A percentile compares a stretch with the other conserved stretches of the same genome.
Evolutionary conservation across 148 eudicot species (phyloP).

Genomic region (Rhododendron ferrugineum): DNA sequence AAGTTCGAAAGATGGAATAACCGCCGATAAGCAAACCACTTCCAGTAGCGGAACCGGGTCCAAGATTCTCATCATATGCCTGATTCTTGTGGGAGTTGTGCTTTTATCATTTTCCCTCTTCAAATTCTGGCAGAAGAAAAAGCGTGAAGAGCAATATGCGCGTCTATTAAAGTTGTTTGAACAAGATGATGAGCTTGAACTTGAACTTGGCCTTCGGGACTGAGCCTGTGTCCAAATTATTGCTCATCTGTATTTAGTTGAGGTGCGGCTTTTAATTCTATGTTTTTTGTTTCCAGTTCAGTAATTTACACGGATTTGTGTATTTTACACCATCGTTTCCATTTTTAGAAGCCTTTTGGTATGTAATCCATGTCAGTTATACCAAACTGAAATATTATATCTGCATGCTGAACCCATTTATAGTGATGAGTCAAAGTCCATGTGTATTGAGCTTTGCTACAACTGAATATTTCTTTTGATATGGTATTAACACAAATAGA

Average conservation of each 20-base stretch:
- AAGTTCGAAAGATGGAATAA: conserved; percentile 31
- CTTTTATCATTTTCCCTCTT: conserved; percentile 55
- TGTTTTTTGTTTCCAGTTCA: background rate
- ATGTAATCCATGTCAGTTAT: background rate
- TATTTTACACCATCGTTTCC: background rate
- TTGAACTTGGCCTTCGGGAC: conserved; percentile 88
- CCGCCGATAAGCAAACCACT: conserved; percentile 15
- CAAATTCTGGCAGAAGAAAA: conserved; percentile 85
- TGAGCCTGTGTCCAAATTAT: conserved; percentile 26
- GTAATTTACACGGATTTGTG: background rate
- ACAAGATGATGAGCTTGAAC: conserved; percentile 90
- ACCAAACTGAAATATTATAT: background rate
- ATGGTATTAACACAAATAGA: background rate
- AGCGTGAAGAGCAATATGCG: conserved; percentile 85
- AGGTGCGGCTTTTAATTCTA: conserved; percentile 21
- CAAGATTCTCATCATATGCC: conserved; percentile 41
- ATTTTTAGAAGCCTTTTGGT: background rate
- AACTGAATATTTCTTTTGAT: background rate
- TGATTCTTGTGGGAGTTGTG: conserved; percentile 41
- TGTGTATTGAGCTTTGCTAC: background rate
- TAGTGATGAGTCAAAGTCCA: background rate
- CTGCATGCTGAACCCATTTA: background rate
- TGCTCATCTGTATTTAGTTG: conserved; percentile 2
- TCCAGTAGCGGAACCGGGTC: conserved; percentile 47
- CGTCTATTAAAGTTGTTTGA: conserved; percentile 87